Evolutionary conservation across 2,329 filamentous ascomycete species (phyloP), one percentile per base, ranked within the genome.

Genomic region (Plectosphaerella plurivora): DNA sequence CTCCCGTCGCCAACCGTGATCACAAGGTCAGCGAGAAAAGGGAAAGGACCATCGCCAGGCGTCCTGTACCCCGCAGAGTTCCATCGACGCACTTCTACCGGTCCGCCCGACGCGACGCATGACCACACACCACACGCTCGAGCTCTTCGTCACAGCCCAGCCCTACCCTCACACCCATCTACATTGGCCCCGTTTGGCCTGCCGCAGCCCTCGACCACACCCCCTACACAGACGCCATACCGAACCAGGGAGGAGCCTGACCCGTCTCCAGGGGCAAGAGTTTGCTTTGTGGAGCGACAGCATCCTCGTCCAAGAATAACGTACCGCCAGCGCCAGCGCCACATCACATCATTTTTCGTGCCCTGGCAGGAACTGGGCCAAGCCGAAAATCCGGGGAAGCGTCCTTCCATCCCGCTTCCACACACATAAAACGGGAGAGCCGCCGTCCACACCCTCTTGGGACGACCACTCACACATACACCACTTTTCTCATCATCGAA

Each of bases 331-430:
- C 45, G 36, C 35, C n/a, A 20, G 41, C 41, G 41, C 41, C 47
- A 49, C 47, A 49, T 49, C 47, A 49, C 47, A 49, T 49, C 47
- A 42, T 53, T 45, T 57, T 53, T 36, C 51, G 55, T 56, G 47
- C 48, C 51, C 49, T 54, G 55, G 54, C 50, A 33, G 33, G 25
- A 46, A 22, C 45, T 39, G 36, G 28, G 47, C 55, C 55, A 51
- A 51, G 53, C 42, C 47, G 48, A 52, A 50, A 53, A 52, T 45
- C 35, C 51, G 14, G 25, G 50, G 47, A 51, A 51, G 45, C 36
- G 25, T 15, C 42, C 47, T 48, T 41, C 42, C 47, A 50, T 41
- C 47, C 49, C 45, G 49, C 18, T 20, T 37, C 39, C 36, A 49
- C 41, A 45, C 49, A 10, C 47, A 53, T 44, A 33, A 47, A 44